Conservation (phyloP, 305 asterid genomes). For the Fraxinus greggii region DNA sequence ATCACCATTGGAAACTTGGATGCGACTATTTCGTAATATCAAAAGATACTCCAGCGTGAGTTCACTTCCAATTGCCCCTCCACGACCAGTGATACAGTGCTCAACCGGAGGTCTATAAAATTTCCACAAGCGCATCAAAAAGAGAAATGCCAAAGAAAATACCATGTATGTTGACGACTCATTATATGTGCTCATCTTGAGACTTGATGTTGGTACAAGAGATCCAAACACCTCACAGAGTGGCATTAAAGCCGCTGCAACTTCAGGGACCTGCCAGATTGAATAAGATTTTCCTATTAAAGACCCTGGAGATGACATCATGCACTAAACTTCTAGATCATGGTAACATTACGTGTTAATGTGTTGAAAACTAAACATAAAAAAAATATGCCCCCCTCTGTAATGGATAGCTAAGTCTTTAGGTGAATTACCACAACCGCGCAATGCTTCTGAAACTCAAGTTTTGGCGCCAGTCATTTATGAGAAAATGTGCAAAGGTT, state of each 20-base stretch:
- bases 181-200: constrained; percentile 8
- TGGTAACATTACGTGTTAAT: background rate
- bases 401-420: background rate
- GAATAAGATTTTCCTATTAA: background rate
- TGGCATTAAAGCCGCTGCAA: constrained; percentile 36
- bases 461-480: background rate
- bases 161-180: constrained; percentile 22
- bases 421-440: background rate
- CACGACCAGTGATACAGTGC: constrained; percentile 22
- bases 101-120: constrained; percentile 31
- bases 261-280: constrained; percentile 30
- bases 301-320: background rate
- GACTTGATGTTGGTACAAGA: constrained; percentile 18
- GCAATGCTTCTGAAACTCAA: background rate
- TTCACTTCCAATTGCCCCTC: constrained; percentile 27
- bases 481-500: background rate
- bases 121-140: constrained; percentile 31
- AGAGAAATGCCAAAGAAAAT: constrained; percentile 33
- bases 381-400: background rate
- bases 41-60: constrained; percentile 32
- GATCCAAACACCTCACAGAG: constrained; percentile 37
- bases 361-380: background rate
- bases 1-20: constrained; percentile 15
- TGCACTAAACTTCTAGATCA: background rate
- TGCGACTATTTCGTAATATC: constrained; percentile 27